Base-by-base conservation (phyloP, 148 eudicot species). In the Rhododendron griersonianum region DNA sequence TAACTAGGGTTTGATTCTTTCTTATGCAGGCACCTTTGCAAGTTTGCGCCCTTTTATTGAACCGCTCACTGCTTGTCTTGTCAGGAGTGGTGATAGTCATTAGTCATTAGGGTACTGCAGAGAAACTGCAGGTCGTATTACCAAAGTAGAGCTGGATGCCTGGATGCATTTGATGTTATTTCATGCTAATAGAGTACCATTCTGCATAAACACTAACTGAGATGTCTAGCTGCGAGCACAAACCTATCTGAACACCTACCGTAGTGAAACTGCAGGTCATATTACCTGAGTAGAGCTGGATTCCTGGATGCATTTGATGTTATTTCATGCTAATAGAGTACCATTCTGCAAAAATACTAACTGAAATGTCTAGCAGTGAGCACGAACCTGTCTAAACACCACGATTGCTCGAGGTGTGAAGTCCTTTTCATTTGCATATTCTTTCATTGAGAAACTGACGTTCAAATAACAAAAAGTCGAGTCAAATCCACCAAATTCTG, bases 401-500 rank as follows among this genome's bases (percentile, higher is more conserved):
- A 65, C n/a, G 33, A 80, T 51, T 57, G 53, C 63, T 50, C n/a
- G 53, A n/a, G 25, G 81, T 25, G 9, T 53, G 65, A 51, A 80
- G 44, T 13, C 16, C 7, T 19, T 81, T 9, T 81, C 14, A 30
- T 39, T 81, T 53, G 67, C 15, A 2, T 14, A 6, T 33, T 63
- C 39, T 28, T 33, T 81, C 14, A 41, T 67, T 28, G 14, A 14
- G 10, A 14, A 80, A 5, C 25, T 44, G 3, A 65, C 21, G 21
- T 35, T 85, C 45, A 44, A 55, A 33, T 55, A 55, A 55, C 28
- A 19, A 76, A 80, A 77, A 86, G 37, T 76, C 77, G 48, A 78
- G 87, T 87, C 89, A 89, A 88, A 81, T 28, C 41, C 83, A 25
- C 83, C 19, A 51, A 81, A 47, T 74, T 55, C 65, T 81, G 55